Evolutionary conservation across 768 basidiomycete species (phyloP), one percentile per base, ranked within the genome.

Genomic region (Tricholoma sp.): DNA sequence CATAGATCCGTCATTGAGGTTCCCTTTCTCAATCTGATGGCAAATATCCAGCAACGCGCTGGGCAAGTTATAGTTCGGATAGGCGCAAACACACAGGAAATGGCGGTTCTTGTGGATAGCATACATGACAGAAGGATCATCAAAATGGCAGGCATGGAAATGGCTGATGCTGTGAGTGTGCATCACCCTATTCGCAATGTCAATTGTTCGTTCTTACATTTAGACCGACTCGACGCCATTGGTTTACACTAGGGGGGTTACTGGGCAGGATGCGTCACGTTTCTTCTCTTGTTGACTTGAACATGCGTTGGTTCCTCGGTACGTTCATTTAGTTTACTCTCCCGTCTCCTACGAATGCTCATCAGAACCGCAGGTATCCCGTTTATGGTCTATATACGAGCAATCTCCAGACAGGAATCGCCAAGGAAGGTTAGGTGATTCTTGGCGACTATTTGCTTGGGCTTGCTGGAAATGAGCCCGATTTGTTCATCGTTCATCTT

Each of bases 61-160:
- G 89, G 89, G 1, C 64, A 69, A 1, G 82, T 89, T 7, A 70
- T 78, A 10, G 69, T 91, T n/a, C 82, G 90, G 50, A 75, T 92
- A 1, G 90, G 91, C 24, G 90, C 90, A 49, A 92, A 92, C 69
- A 85, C 86, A 0, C 91, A 92, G 66, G 91, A 94, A 56, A 79
- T 74, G 2, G 85, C 83, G 8, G 65, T 71, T 4, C 67, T 83
- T 58, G 83, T 83, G 8, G 72, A 73, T 47, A 75, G 72, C 34
- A 78, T 83, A 8, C 67, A 78, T 0, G 76, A 82, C 53, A 75
- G 74, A 18, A 69, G 52, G 32, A 62, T 68, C 1, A 61, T 68
- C 5, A 59, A 60, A 37, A n/a, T n/a, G n/a, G n/a, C n/a, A n/a
- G n/a, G n/a, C n/a, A n/a, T n/a, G n/a, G n/a, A n/a, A n/a, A 32